A percentile compares a stretch with the other conserved stretches of the same genome.
phyloP scores from a whole-genome alignment of 768 basidiomycete species.

The Boletus speciosus region DNA sequence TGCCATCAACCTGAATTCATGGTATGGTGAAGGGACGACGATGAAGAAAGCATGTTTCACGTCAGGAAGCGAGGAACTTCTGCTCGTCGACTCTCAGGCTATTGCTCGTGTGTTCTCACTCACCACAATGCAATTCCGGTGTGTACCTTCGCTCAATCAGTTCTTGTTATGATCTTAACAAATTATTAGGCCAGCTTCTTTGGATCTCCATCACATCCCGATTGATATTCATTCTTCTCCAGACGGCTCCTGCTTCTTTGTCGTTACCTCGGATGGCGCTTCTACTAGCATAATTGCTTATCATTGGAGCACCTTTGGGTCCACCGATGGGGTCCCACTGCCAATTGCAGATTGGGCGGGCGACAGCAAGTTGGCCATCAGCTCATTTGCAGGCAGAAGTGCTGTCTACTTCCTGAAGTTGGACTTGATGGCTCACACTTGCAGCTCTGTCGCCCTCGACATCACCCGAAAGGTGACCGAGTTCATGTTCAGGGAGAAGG shows the following conservation, averaged over 20 bases:
- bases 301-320: constrained; percentile 60
- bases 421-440: constrained; percentile 29
- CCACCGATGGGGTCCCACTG: constrained; percentile 40
- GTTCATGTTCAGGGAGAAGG: constrained; percentile 52
- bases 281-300: constrained; percentile 35
- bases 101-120: constrained; percentile 52
- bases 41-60: constrained; percentile 45
- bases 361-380: constrained; percentile 33
- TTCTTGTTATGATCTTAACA: neutral
- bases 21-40: constrained; percentile 40
- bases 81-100: constrained; percentile 44
- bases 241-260: constrained; percentile 52
- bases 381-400: constrained; percentile 43
- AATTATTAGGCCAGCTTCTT: constrained; percentile 40
- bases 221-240: constrained; percentile 42
- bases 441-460: constrained; percentile 45
- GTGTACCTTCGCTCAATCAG: neutral
- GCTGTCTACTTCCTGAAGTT: constrained; percentile 44
- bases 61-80: constrained; percentile 49
- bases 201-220: constrained; percentile 38
- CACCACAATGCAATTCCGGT: constrained; percentile 55
- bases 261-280: constrained; percentile 23
- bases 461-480: constrained; percentile 57
- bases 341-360: constrained; percentile 29
- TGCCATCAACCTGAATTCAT: constrained; percentile 40